Evolutionary conservation across 768 basidiomycete species (phyloP), one percentile per base, ranked within the genome.

Genomic region (Rhizopogon vinicolor): DNA sequence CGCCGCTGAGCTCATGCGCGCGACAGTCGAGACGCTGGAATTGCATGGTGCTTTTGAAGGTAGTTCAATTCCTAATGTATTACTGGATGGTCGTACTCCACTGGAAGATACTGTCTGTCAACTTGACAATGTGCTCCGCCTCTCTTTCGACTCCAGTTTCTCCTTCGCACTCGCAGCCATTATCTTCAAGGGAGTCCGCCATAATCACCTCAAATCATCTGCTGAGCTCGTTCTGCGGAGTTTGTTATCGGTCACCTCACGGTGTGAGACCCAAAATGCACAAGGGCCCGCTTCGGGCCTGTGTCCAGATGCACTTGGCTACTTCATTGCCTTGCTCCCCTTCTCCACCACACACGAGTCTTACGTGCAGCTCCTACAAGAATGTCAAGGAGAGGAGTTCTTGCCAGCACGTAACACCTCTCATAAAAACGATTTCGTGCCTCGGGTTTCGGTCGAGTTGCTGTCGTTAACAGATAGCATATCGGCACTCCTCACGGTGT

Each of bases 141-240:
- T 96, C 28, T 89, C 88, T 0, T 95, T 94, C 71, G 86, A 89
- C 39, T 70, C 72, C 22, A 87, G 77, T 66, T 89, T 93, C 71
- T 89, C 90, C 7, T 91, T 95, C 70, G 85, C 89, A 12, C 70
- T 97, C 18, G 85, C 91, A 1, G 77, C 90, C 0, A 80, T 92
- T 60, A 82, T 96, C 45, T 91, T 93, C 79, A 93, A 94, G 65
- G 93, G 92, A 41, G 72, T 93, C 53, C 83, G 93, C 25, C 84
- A 86, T 60, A 77, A 83, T 2, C 75, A 77, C 3, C 77, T 91
- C 59, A 81, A 74, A 51, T 81, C 83, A 7, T 77, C 82, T 12
- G 85, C 88, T 2, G 81, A 83, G 59, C 74, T 73, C 3, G 79
- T 82, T 14, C 73, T 93, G 13, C 77, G 86, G 60, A 84, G 78